Conservation (phyloP, 169 alveolate genomes). For the Plasmodium adleri region DNA sequence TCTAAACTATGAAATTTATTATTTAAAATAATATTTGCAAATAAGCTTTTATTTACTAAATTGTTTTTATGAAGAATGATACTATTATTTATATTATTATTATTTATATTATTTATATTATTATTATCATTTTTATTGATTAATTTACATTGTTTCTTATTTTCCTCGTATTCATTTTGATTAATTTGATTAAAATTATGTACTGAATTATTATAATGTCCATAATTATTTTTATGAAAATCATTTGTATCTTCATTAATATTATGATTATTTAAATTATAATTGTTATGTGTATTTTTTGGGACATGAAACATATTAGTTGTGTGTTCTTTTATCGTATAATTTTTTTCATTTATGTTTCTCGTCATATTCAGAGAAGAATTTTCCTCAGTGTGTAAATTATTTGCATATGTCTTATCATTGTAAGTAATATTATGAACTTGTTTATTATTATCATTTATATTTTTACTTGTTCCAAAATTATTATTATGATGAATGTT, state of each 20-base stretch:
- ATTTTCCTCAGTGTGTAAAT: neutral
- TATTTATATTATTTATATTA: neutral
- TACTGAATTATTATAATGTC: neutral
- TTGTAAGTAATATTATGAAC: neutral
- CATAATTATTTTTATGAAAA: neutral
- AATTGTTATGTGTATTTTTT: neutral
- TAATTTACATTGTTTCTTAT: neutral
- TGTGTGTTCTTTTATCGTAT: neutral
- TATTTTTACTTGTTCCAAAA: neutral
- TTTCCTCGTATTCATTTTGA: neutral
- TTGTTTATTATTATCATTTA: neutral
- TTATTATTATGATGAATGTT: neutral
- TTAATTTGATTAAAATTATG: neutral
- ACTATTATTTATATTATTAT: neutral
- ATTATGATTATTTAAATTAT: neutral
- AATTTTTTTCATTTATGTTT: neutral
- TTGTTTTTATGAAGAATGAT: conserved; percentile 20
- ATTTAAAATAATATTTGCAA: conserved; percentile 50
- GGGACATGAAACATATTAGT: neutral
- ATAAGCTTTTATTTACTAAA: conserved; percentile 60
- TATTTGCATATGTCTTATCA: neutral
- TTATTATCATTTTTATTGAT: neutral
- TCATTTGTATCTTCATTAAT: neutral
- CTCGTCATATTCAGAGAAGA: neutral
- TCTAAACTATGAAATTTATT: conserved; percentile 43